Evolutionary conservation across 164 flowering plant species (phyloP).

Genomic region (Piper longum): DNA sequence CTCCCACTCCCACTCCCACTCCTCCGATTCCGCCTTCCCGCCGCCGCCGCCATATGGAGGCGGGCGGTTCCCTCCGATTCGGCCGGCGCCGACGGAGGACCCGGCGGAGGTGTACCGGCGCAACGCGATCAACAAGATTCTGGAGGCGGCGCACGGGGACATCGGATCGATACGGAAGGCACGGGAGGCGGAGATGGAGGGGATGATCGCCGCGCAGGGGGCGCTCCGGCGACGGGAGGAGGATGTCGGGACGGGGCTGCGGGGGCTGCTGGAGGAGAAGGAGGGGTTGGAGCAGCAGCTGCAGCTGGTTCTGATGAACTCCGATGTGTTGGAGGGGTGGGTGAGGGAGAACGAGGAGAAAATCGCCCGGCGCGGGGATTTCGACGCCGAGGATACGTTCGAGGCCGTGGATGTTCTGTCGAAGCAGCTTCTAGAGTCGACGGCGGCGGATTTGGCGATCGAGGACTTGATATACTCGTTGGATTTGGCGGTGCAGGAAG

Average conservation of each 20-base stretch:
- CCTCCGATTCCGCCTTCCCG: constrained; percentile 1
- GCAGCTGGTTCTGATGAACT: constrained; percentile 72
- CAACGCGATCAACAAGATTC: constrained; percentile 59
- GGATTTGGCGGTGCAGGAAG: constrained; percentile 77
- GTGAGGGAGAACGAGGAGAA: constrained; percentile 54
- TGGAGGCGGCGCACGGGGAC: constrained; percentile 49
- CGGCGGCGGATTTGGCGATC: constrained; percentile 61
- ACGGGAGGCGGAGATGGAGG: constrained; percentile 74
- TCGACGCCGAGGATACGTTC: constrained; percentile 52
- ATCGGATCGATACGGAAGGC: constrained; percentile 39
- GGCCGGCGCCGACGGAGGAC: constrained; percentile 31
- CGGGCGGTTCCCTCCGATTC: constrained; percentile 9
- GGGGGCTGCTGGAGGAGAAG: constrained; percentile 67
- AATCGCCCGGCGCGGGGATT: constrained; percentile 4
- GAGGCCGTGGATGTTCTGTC: constrained; percentile 48
- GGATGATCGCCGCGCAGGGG: constrained; percentile 44
- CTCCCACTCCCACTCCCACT: neutral
- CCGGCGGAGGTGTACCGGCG: constrained; percentile 49
- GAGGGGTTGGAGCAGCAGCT: constrained; percentile 75
- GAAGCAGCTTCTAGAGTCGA: constrained; percentile 65
- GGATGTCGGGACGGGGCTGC: constrained; percentile 39
- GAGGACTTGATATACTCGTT: constrained; percentile 65
- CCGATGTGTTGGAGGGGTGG: constrained; percentile 68
- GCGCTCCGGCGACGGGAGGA: constrained; percentile 52
- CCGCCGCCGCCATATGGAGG: constrained; percentile 4